Evolutionary conservation across 257 asterid species (phyloP).

Genomic region (Przewalskia tangutica): DNA sequence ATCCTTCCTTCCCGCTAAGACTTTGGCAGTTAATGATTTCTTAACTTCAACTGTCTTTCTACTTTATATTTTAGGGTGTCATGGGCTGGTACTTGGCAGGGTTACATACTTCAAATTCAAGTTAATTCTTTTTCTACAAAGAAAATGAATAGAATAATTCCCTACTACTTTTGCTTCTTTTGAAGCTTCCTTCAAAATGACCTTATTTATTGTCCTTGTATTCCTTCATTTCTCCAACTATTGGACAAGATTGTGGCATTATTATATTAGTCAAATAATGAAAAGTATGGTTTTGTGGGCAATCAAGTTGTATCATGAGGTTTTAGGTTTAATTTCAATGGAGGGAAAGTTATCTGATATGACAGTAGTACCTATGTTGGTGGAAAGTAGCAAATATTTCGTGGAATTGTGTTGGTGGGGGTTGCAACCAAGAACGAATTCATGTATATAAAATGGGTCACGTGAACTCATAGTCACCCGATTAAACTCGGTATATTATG

Average conservation of each 20-base stretch:
- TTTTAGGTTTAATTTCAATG: too few relatives aligned
- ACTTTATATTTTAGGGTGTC: not conserved
- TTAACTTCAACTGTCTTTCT: not conserved
- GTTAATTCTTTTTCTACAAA: not conserved
- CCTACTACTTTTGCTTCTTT: not conserved
- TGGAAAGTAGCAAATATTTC: too few relatives aligned
- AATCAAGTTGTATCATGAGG: too few relatives aligned
- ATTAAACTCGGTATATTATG: too few relatives aligned
- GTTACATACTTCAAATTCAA: not conserved
- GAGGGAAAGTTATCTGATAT: too few relatives aligned
- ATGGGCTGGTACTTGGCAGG: not conserved
- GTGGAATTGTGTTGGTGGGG: too few relatives aligned
- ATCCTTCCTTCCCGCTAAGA: conserved; percentile 8
- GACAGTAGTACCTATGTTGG: too few relatives aligned
- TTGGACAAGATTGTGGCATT: not conserved
- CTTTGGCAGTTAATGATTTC: not conserved
- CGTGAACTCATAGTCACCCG: too few relatives aligned
- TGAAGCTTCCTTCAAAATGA: not conserved
- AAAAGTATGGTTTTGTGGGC: too few relatives aligned
- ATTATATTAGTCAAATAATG: not conserved
- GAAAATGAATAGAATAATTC: not conserved
- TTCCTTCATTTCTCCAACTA: not conserved
- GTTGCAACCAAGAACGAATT: too few relatives aligned
- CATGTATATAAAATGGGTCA: too few relatives aligned
- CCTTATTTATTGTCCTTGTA: not conserved